These are phyloP conservation scores for Setaria italica DNA, from an alignment of 202 grass and related monocot genomes.

Conservation along the genomic window DNA sequence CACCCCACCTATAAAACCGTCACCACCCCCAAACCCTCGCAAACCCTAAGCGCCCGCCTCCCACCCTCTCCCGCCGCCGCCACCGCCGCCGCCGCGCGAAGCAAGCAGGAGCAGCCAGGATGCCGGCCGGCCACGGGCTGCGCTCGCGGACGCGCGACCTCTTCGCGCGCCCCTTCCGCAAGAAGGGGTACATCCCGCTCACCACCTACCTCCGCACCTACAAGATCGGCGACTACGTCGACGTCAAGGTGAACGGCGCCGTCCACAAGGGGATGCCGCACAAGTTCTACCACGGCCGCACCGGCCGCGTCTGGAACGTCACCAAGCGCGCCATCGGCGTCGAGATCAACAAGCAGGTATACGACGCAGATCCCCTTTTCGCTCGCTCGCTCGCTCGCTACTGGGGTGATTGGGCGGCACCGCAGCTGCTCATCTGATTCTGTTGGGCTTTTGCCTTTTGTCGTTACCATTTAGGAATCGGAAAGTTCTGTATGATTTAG, in stretches of 20 bases:
- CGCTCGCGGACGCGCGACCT: conserved; percentile 80
- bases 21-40: conserved; percentile 6
- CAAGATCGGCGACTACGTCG: conserved; percentile 83
- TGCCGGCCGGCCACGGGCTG: conserved; percentile 90
- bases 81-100: conserved; percentile 37
- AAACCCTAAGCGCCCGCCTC: conserved; percentile 47
- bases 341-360: conserved; percentile 95
- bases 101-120: conserved; percentile 50
- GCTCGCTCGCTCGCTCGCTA: neutral
- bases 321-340: conserved; percentile 94
- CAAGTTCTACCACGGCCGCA: conserved; percentile 96
- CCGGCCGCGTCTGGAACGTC: conserved; percentile 89
- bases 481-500: neutral
- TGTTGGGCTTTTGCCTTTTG: neutral
- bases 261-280: conserved; percentile 95
- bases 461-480: neutral
- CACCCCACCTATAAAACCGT: conserved; percentile 22
- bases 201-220: conserved; percentile 92
- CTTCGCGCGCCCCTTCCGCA: conserved; percentile 75
- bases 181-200: conserved; percentile 92
- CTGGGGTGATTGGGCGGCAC: neutral
- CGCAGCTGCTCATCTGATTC: neutral
- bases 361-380: neutral
- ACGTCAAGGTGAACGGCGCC: conserved; percentile 89
- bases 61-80: neutral